Evolutionary conservation across 192 early-diverging fungal species (phyloP).

Genomic region (Backusella sp.): DNA sequence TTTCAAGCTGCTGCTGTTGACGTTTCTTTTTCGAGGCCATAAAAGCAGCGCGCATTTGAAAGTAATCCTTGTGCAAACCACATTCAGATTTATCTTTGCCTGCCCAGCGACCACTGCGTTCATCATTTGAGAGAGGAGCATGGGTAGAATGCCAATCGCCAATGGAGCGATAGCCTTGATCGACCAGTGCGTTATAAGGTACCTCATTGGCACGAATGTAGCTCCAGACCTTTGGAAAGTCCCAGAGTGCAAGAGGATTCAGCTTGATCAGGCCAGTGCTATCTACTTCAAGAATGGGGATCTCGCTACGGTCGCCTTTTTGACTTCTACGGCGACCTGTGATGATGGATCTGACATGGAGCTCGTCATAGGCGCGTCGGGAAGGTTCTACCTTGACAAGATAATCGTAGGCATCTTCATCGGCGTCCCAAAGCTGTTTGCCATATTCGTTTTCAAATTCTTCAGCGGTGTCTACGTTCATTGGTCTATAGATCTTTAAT

Average conservation of each 20-base stretch:
- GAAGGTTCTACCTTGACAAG: conserved; percentile 94
- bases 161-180: conserved; percentile 89
- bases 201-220: conserved; percentile 85
- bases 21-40: conserved; percentile 74
- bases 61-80: conserved; percentile 96
- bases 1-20: conserved; percentile 36
- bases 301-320: conserved; percentile 71
- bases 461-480: conserved; percentile 50
- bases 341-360: conserved; percentile 73
- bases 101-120: conserved; percentile 88
- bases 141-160: conserved; percentile 93
- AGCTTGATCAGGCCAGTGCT: conserved; percentile 82
- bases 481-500: conserved; percentile 73
- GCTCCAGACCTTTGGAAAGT: conserved; percentile 83
- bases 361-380: conserved; percentile 77
- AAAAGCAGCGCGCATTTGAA: conserved; percentile 84
- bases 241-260: conserved; percentile 91
- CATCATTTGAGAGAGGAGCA: conserved; percentile 63
- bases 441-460: conserved; percentile 78
- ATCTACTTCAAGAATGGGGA: conserved; percentile 84
- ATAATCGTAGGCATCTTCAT: conserved; percentile 83
- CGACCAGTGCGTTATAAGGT: conserved; percentile 86
- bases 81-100: conserved; percentile 91
- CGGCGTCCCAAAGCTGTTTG: conserved; percentile 78
- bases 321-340: conserved; percentile 90